Base-by-base conservation (phyloP, 805 yeast species). In the Debaryomyces tyrocola region DNA sequence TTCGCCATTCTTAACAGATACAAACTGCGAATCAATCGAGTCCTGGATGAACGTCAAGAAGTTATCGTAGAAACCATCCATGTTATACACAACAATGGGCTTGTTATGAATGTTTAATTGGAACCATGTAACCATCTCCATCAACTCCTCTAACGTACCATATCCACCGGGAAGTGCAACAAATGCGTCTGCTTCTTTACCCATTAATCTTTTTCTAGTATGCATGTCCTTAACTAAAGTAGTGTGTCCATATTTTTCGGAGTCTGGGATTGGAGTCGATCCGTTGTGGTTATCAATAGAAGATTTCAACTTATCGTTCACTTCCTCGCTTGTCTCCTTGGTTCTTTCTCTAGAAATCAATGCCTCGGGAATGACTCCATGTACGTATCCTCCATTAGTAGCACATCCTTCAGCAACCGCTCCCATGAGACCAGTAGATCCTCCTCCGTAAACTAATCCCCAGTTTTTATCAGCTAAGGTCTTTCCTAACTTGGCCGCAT, bases 151-250 rank as follows among this genome's bases (percentile, higher is more conserved):
- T 60, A 88, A 68, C 6, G 96, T 89, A 42, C 96, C 96, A 62
- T 83, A 89, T 2, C 96, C 96, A 51, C 96, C 96, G 11, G 96
- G 96, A 70, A 90, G 75, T 0, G 96, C 96, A 38, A 90, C 80
- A 65, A 90, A 90, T 0, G 92, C 95, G 54, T 82, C 82, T n/a
- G 92, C 84, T 63, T 86, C 91, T 58, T 79, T 77, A 24, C 90
- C 95, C 96, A 90, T 90, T 73, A 86, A 57, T 62, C 83, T 77
- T 73, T 90, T 90, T 62, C 96, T 78, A 2, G 94, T 85, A 67
- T 90, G 96, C 96, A 90, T 90, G 60, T 88, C 96, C 44, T 79
- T 75, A 2, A 90, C 96, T 55, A 90, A 75, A 0, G 90, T 85
- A 12, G 96, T 86, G 56, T 79, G 78, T 31, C 96, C 96, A 60